Conservation (phyloP, 1,284 basidiomycete genomes). For the Ustilago tritici region DNA sequence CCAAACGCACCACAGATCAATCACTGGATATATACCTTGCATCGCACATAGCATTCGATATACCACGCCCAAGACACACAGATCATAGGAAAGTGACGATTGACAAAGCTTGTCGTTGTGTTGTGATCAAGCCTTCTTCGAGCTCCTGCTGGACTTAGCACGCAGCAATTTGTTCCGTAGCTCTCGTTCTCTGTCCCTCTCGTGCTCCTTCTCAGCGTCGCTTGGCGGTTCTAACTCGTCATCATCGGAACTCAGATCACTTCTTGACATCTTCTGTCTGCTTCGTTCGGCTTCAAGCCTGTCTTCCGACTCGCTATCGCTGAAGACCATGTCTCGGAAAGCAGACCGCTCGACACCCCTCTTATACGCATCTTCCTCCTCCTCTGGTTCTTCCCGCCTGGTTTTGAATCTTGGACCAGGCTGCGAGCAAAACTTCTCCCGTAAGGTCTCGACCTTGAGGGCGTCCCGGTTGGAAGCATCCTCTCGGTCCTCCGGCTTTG, state of each 20-base stretch:
- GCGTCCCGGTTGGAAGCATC: background rate
- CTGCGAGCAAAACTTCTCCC: background rate
- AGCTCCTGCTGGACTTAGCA: slow-evolving; percentile 17
- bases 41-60: background rate
- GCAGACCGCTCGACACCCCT: slow-evolving; percentile 3
- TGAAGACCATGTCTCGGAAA: slow-evolving; percentile 3
- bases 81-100: background rate
- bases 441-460: background rate
- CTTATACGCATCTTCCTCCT: slow-evolving; percentile 15
- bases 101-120: too few species aligned
- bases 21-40: background rate
- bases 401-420: background rate
- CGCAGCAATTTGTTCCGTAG: slow-evolving; percentile 32
- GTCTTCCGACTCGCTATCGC: slow-evolving; percentile 6
- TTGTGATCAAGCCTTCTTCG: background rate
- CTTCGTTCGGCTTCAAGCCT: background rate
- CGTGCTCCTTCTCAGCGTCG: slow-evolving; percentile 2
- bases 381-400: slow-evolving; percentile 4
- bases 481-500: background rate
- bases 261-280: background rate
- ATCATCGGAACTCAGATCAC: slow-evolving; percentile 8
- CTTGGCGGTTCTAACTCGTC: background rate
- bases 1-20: slow-evolving; percentile 30
- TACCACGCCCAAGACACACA: background rate
- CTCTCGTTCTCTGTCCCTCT: slow-evolving; percentile 21